A percentile compares a stretch with the other conserved stretches of the same genome.
Conservation (phyloP, 2,329 filamentous ascomycete genomes). For the Trichoderma arundinaceum region DNA sequence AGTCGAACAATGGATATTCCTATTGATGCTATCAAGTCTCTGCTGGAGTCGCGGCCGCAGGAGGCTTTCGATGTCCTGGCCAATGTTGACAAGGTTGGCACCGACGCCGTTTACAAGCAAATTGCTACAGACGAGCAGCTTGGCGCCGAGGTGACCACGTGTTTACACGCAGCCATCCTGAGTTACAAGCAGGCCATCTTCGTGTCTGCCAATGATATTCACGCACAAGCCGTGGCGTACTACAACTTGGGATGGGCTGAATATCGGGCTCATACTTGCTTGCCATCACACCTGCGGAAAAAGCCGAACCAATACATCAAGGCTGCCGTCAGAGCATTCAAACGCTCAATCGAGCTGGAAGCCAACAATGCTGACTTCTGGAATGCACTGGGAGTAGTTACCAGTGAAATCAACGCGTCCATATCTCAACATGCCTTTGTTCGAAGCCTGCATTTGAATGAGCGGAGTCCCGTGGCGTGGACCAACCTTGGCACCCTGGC, state of each 20-base stretch:
- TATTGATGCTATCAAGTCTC: constrained; percentile 55
- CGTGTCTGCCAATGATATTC: constrained; percentile 72
- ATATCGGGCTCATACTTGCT: constrained; percentile 75
- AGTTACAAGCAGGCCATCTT: constrained; percentile 87
- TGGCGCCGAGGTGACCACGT: constrained; percentile 60
- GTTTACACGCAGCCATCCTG: constrained; percentile 75
- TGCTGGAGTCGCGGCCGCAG: constrained; percentile 63
- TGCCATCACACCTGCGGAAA: constrained; percentile 59
- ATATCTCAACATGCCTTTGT: constrained; percentile 94
- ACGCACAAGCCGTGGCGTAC: constrained; percentile 93
- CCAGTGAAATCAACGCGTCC: constrained; percentile 80
- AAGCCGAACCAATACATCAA: constrained; percentile 73
- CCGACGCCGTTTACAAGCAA: constrained; percentile 52
- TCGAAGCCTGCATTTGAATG: constrained; percentile 89
- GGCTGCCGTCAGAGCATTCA: constrained; percentile 87
- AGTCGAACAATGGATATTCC: constrained; percentile 69
- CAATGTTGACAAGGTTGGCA: constrained; percentile 69
- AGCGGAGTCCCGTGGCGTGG: constrained; percentile 84
- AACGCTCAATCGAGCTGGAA: constrained; percentile 92
- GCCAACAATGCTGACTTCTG: constrained; percentile 95
- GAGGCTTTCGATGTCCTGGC: constrained; percentile 65
- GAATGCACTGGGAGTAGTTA: constrained; percentile 93
- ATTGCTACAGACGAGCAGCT: constrained; percentile 53
- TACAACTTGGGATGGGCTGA: constrained; percentile 98
- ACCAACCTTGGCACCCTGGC: constrained; percentile 89